These are phyloP conservation scores for Cercospora sesami DNA, from an alignment of 2,329 filamentous ascomycete genomes.

Conservation along the genomic window DNA sequence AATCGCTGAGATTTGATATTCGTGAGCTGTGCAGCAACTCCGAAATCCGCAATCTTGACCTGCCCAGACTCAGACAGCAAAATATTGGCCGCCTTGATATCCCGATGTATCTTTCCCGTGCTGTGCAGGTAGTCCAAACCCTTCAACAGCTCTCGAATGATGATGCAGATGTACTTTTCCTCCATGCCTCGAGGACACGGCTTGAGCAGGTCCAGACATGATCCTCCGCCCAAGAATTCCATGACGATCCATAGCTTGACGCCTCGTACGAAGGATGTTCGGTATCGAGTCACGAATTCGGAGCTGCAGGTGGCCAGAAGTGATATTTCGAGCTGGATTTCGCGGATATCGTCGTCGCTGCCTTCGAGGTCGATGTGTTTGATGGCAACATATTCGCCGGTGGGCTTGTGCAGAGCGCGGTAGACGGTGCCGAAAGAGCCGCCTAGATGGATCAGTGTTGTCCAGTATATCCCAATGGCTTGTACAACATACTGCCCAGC, in stretches of 20 bases:
- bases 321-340: conserved; percentile 96
- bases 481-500: conserved; percentile 72
- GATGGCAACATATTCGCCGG: conserved; percentile 91
- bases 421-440: conserved; percentile 97
- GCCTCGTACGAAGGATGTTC: conserved; percentile 90
- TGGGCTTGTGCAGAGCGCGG: conserved; percentile 88
- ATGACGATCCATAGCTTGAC: conserved; percentile 99
- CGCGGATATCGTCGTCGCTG: conserved; percentile 96
- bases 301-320: conserved; percentile 94
- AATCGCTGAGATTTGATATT: conserved; percentile 98
- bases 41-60: conserved; percentile 93
- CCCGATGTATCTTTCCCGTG: conserved; percentile 92
- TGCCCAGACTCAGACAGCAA: conserved; percentile 85
- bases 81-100: conserved; percentile 98
- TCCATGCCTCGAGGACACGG: conserved; percentile 70
- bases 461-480: background rate
- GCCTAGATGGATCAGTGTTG: conserved; percentile 52
- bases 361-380: conserved; percentile 99
- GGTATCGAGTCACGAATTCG: conserved; percentile 93
- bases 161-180: conserved; percentile 88
- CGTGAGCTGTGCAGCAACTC: conserved; percentile 91
- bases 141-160: conserved; percentile 85
- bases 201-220: conserved; percentile 91
- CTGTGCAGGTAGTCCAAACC: conserved; percentile 93
- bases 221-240: conserved; percentile 95